A percentile compares a stretch with the other conserved stretches of the same genome.
Evolutionary conservation across 148 eudicot genomes (phyloP).

Genomic region (Nepenthes mirabilis): DNA sequence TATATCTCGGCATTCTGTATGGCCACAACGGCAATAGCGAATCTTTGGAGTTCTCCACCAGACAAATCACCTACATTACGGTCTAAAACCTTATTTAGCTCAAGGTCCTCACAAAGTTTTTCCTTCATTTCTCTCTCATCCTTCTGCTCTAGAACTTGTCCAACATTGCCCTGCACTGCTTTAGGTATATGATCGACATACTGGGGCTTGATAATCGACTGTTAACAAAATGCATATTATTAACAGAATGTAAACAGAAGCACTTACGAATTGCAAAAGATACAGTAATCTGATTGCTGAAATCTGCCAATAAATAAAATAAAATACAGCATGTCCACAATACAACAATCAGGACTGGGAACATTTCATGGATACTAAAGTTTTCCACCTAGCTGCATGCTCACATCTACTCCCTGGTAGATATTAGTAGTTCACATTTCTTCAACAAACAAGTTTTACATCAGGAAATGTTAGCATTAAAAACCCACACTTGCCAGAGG

Average conservation of each 20-base stretch:
- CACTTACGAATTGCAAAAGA: not conserved
- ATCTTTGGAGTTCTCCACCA: conserved; percentile 95
- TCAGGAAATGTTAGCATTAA: too few relatives aligned
- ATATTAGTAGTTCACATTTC: too few relatives aligned
- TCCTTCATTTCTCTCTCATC: conserved; percentile 71
- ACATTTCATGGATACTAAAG: too few relatives aligned
- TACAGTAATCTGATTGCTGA: not conserved
- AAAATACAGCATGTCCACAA: not conserved
- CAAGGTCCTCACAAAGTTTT: conserved; percentile 58
- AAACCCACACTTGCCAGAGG: too few relatives aligned
- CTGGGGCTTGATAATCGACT: conserved; percentile 93
- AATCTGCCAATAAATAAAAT: not conserved
- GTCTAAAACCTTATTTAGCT: conserved; percentile 75
- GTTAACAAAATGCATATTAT: not conserved
- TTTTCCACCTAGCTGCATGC: too few relatives aligned
- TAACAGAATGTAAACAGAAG: not conserved
- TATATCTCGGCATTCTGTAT: conserved; percentile 76
- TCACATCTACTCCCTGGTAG: too few relatives aligned
- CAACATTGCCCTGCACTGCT: conserved; percentile 86
- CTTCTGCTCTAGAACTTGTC: conserved; percentile 71
- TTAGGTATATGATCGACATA: conserved; percentile 94
- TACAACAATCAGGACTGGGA: too few relatives aligned
- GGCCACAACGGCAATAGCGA: conserved; percentile 87
- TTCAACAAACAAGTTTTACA: too few relatives aligned
- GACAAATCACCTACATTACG: conserved; percentile 92